These are phyloP conservation scores for Epichloe glyceriae DNA, from an alignment of 2,329 filamentous ascomycete species.

Conservation along the genomic window DNA sequence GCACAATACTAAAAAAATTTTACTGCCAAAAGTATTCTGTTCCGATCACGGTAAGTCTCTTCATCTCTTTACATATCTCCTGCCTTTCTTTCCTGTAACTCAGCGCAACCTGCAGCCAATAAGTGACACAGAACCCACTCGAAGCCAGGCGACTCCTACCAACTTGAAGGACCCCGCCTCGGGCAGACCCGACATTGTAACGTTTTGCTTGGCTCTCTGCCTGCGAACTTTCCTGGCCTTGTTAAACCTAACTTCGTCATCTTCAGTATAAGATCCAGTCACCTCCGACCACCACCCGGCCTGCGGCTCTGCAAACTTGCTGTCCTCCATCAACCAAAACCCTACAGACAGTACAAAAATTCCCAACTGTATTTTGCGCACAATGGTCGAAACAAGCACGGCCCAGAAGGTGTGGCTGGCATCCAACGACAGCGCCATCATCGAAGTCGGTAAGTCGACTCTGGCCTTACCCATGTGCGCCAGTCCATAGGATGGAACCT, in stretches of 20 bases:
- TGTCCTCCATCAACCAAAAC: background rate
- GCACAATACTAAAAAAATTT: no score
- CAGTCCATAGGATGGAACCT: background rate
- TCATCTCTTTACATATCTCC: background rate
- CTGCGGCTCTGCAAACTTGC: background rate
- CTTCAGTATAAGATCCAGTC: background rate
- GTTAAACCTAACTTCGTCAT: background rate
- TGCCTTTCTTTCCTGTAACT: background rate
- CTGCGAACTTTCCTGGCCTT: background rate
- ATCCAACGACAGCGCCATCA: slow-evolving; percentile 37
- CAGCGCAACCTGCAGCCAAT: background rate
- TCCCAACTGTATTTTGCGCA: slow-evolving; percentile 6
- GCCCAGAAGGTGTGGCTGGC: slow-evolving; percentile 32
- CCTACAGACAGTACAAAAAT: background rate
- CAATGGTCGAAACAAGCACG: slow-evolving; percentile 23
- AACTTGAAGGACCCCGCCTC: background rate
- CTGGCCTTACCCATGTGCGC: background rate
- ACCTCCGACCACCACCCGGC: background rate
- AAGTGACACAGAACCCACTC: background rate
- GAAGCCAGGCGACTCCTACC: background rate
- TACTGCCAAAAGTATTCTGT: no score
- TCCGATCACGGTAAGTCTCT: background rate
- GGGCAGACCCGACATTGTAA: background rate
- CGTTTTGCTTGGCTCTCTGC: background rate
- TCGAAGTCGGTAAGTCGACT: slow-evolving; percentile 32